A percentile compares a stretch with the other conserved stretches of the same genome.
Conservation (phyloP, 805 yeast genomes). For the Candida tallmaniae region DNA sequence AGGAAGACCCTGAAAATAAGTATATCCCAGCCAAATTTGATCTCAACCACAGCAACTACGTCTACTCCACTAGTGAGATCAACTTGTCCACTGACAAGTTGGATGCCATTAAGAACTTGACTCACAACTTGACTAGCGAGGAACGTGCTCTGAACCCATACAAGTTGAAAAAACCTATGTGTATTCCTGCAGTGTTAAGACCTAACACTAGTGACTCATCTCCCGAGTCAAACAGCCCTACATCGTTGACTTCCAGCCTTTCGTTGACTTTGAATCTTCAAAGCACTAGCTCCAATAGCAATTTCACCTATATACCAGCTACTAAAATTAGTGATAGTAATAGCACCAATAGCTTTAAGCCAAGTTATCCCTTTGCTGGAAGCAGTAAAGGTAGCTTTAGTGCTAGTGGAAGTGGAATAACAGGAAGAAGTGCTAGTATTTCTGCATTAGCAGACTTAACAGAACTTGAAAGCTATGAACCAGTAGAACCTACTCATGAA, state of each 20-base stretch:
- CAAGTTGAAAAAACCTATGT: conserved; percentile 42
- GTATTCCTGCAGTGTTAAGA: conserved; percentile 51
- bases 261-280: conserved; percentile 2
- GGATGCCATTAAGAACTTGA: conserved; percentile 20
- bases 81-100: conserved; percentile 8
- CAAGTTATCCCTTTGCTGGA: not conserved
- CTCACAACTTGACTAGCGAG: conserved; percentile 16
- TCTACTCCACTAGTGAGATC: conserved; percentile 10
- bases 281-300: not conserved
- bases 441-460: conserved; percentile 1
- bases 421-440: conserved; percentile 4
- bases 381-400: not conserved
- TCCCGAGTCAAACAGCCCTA: conserved; percentile 8
- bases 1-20: not conserved
- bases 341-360: no score
- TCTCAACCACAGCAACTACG: conserved; percentile 17
- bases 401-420: not conserved
- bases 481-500: conserved; percentile 43
- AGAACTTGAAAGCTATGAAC: conserved; percentile 6
- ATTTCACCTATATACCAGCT: no score
- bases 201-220: conserved; percentile 19
- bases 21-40: conserved; percentile 45
- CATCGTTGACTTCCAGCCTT: conserved; percentile 2
- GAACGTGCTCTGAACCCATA: conserved; percentile 30
- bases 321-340: not conserved